Percentiles rank a stretch among this genome's conserved stretches.
phyloP scores from a whole-genome alignment of 2,329 filamentous ascomycete species.

The Teratosphaeria pseudoeucalypti region DNA sequence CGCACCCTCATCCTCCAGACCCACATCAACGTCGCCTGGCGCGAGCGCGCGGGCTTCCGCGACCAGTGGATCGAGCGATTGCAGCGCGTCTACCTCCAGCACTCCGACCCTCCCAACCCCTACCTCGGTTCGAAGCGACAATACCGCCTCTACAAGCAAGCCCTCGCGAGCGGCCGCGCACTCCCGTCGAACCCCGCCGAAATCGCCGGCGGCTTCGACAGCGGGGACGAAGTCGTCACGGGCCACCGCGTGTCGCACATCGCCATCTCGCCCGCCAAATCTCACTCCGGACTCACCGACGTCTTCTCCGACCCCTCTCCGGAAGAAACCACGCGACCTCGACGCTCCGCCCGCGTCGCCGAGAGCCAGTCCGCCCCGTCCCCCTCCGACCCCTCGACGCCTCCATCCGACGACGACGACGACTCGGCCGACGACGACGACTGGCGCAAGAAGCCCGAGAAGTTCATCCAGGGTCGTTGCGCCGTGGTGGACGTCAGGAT shows the following conservation, averaged over 20 bases:
- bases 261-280: constrained; percentile 15
- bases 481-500: constrained; percentile 60
- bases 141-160: constrained; percentile 31
- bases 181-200: constrained; percentile 3
- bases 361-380: constrained; percentile 9
- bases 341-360: constrained; percentile 23
- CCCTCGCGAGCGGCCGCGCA: constrained; percentile 6
- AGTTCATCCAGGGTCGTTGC: constrained; percentile 57
- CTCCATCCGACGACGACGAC: constrained; percentile 6
- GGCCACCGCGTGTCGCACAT: constrained; percentile 15
- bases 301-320: constrained; percentile 13
- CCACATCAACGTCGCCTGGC: constrained; percentile 70
- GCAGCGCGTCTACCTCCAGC: constrained; percentile 53
- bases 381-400: constrained; percentile 5
- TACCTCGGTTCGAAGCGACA: constrained; percentile 34
- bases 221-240: not conserved
- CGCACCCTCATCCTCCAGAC: constrained; percentile 63
- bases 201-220: constrained; percentile 4
- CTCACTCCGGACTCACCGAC: constrained; percentile 12
- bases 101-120: constrained; percentile 33
- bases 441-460: constrained; percentile 16
- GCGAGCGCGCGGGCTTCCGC: constrained; percentile 68
- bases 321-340: constrained; percentile 2
- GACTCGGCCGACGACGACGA: constrained; percentile 22
- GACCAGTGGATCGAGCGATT: constrained; percentile 67